These are phyloP conservation scores for Aureococcus anophagefferens DNA, from an alignment of 108 stramenopile genomes.

Conservation along the genomic window DNA sequence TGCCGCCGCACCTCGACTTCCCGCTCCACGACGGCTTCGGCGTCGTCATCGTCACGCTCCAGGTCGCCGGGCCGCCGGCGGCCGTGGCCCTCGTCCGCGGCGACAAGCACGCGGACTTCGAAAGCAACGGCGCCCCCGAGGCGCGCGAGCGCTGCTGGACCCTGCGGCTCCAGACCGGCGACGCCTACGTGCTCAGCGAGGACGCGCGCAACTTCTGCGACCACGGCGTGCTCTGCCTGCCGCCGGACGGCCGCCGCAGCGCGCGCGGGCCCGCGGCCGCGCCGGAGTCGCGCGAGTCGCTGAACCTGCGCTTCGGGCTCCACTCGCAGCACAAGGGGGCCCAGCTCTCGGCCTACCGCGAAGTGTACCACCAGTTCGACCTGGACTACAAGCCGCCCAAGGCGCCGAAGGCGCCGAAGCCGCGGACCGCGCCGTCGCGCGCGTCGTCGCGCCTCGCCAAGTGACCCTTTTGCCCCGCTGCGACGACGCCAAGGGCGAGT, in stretches of 20 bases:
- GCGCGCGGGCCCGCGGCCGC: not conserved
- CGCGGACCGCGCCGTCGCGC: no score
- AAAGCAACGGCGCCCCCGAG: not conserved
- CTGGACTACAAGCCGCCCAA: not conserved
- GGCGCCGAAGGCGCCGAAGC: no score
- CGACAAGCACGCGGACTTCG: not conserved
- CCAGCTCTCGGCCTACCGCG: not conserved
- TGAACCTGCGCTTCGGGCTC: not conserved
- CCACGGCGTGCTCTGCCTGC: not conserved
- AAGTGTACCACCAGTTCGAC: not conserved
- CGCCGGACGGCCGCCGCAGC: no score
- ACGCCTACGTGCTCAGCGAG: not conserved
- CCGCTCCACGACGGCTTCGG: constrained; percentile 44
- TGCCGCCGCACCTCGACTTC: constrained; percentile 41
- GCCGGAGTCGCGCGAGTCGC: not conserved
- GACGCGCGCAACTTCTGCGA: not conserved
- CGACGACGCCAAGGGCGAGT: no score
- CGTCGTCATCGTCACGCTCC: constrained; percentile 39
- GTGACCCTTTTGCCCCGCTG: no score
- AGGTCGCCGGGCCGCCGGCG: constrained; percentile 17
- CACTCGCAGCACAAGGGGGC: not conserved
- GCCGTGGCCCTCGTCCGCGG: constrained; percentile 6
- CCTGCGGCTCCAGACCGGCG: not conserved
- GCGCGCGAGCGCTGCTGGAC: not conserved
- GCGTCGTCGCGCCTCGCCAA: no score